phyloP scores from a whole-genome alignment of 768 basidiomycete species.

The Auricularia cornea region DNA sequence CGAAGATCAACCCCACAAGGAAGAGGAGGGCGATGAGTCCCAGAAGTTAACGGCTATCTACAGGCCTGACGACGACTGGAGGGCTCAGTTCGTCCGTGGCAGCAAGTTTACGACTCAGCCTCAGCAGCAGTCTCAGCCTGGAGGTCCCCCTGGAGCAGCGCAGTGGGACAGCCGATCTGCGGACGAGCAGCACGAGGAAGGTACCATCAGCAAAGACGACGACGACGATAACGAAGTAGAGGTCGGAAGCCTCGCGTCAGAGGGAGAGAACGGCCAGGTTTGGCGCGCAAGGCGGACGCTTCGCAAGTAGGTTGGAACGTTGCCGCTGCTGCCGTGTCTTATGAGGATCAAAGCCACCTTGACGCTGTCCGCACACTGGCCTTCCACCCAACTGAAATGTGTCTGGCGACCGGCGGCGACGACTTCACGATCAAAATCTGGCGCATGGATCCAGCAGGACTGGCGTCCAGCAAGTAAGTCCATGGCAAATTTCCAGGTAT shows the following conservation, averaged over 20 bases:
- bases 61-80: slow-evolving; percentile 86
- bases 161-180: slow-evolving; percentile 46
- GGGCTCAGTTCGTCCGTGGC: slow-evolving; percentile 37
- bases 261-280: slow-evolving; percentile 59
- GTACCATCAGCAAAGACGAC: slow-evolving; percentile 46
- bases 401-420: slow-evolving; percentile 88
- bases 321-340: background rate
- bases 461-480: slow-evolving; percentile 72
- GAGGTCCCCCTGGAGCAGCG: slow-evolving; percentile 28
- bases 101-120: slow-evolving; percentile 1
- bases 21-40: slow-evolving; percentile 43
- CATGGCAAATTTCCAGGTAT: too few relatives aligned
- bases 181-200: slow-evolving; percentile 50
- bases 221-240: slow-evolving; percentile 60
- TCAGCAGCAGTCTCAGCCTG: background rate
- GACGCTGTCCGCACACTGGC: slow-evolving; percentile 87
- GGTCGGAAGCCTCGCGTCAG: slow-evolving; percentile 46
- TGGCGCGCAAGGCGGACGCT: slow-evolving; percentile 86
- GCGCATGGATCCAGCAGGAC: slow-evolving; percentile 71
- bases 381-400: slow-evolving; percentile 80
- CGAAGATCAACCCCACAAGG: slow-evolving; percentile 26
- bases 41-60: slow-evolving; percentile 70
- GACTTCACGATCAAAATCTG: slow-evolving; percentile 95
- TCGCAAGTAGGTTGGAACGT: slow-evolving; percentile 59
- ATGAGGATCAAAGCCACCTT: slow-evolving; percentile 55